Base-by-base conservation (phyloP, 2,329 filamentous ascomycete genomes). In the Diplodia intermedia region DNA sequence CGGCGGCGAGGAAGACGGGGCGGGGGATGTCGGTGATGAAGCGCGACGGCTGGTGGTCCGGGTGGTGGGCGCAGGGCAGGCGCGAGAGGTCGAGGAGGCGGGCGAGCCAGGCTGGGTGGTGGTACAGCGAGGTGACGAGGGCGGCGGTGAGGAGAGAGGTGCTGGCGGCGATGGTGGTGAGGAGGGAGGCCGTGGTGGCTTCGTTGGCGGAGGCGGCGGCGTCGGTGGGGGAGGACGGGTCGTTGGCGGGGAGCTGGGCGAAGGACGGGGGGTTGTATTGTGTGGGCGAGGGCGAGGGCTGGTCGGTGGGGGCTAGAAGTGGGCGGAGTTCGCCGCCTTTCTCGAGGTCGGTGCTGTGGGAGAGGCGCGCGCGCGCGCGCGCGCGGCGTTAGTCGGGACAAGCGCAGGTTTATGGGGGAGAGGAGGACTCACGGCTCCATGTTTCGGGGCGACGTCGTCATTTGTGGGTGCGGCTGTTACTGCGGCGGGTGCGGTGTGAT, bases 1-100 rank as follows among this genome's bases (percentile, higher is more conserved):
- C n/a, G 60, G 43, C 18, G 47, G 47, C 47, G 47, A 38, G 11
- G 60, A 63, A 63, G 20, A 63, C 26, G 47, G 60, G 60, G 60
- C 60, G 60, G n/a, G 60, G 60, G 60, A 63, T 63, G n/a, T 63
- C 60, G 60, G 47, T 52, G 60, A 63, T 52, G 60, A 52, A 53
- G 60, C 26, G 47, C 11, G 60, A 63, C 47, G 60, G 60, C 31
- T 63, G 60, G 47, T 63, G 60, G 29, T 53, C 20, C 12, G 43
- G 60, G 43, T 63, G 43, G 43, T 63, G 43, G 43, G 29, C 23
- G 60, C 60, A 63, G 29, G 60, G 60, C 60, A 63, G 52, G 47
- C 60, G 60, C 18, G 60, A 63, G 31, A 63, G 43, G 60, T 63
- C 60, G 60, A 63, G 60, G 6, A 63, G 60, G 43, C 50, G 60